Conservation (phyloP, 2,329 filamentous ascomycete species). For the Spiromastix sp. region DNA sequence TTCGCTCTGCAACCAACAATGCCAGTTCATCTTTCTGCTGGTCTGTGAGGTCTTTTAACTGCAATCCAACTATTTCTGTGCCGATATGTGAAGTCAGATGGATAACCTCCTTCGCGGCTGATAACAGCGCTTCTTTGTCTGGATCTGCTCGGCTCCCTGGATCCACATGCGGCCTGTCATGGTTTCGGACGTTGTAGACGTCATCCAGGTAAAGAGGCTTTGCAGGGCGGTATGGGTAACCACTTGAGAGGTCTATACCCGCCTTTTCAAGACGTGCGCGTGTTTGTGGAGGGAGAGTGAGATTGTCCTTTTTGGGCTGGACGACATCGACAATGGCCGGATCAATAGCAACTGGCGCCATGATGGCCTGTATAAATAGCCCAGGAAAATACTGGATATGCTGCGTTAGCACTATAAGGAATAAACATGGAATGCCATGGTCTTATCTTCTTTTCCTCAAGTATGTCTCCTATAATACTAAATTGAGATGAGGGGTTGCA, state of each 20-base stretch:
- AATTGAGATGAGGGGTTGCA: too few species aligned
- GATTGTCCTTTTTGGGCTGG: slow-evolving; percentile 52
- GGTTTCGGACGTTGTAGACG: slow-evolving; percentile 53
- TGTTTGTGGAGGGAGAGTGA: slow-evolving; percentile 50
- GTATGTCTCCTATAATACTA: too few species aligned
- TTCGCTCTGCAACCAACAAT: slow-evolving; percentile 51
- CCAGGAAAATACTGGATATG: too few species aligned
- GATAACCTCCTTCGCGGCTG: slow-evolving; percentile 52
- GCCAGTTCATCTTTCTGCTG: slow-evolving; percentile 54
- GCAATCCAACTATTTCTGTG: slow-evolving; percentile 54
- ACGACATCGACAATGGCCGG: slow-evolving; percentile 54
- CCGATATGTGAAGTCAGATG: slow-evolving; percentile 53
- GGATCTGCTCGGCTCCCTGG: slow-evolving; percentile 55
- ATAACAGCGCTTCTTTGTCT: slow-evolving; percentile 50
- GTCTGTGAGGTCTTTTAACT: slow-evolving; percentile 50
- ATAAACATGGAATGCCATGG: too few species aligned
- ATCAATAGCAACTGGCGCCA: slow-evolving; percentile 52
- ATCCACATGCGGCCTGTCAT: slow-evolving; percentile 47
- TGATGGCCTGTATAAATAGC: too few species aligned
- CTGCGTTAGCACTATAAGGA: too few species aligned
- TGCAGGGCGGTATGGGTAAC: slow-evolving; percentile 61
- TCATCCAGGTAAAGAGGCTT: slow-evolving; percentile 60
- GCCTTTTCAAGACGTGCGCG: slow-evolving; percentile 54
- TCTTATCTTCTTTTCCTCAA: too few species aligned
- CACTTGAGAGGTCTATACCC: slow-evolving; percentile 57